Evolutionary conservation across 2,329 filamentous ascomycete genomes (phyloP).

Genomic region (Elsinoe australis): DNA sequence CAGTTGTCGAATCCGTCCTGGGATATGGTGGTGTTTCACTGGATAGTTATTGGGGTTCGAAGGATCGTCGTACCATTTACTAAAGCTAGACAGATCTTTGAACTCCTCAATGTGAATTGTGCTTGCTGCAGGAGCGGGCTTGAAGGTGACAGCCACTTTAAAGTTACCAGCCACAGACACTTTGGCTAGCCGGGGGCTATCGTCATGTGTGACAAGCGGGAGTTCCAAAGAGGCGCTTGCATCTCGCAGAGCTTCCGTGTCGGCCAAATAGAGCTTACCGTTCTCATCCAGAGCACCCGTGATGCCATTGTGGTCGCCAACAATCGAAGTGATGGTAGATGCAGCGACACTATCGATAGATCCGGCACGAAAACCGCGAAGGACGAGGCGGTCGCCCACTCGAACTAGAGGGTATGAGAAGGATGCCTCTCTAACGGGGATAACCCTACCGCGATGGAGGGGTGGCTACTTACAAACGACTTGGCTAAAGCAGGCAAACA

Average conservation of each 20-base stretch:
- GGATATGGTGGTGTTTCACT: slow-evolving; percentile 24
- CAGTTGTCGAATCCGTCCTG: slow-evolving; percentile 27
- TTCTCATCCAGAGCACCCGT: slow-evolving; percentile 24
- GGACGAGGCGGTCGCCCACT: slow-evolving; percentile 4
- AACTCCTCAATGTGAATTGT: slow-evolving; percentile 28
- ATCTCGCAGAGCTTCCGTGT: slow-evolving; percentile 1
- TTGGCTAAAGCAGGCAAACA: slow-evolving; percentile 30
- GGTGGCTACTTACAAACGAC: slow-evolving; percentile 22
- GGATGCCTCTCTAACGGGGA: slow-evolving; percentile 20
- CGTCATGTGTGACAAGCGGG: slow-evolving; percentile 15
- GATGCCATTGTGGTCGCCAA: slow-evolving; percentile 31
- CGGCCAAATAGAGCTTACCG: slow-evolving; percentile 23
- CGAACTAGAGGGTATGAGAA: slow-evolving; percentile 13
- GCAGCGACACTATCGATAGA: slow-evolving; percentile 14
- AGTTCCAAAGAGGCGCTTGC: neutral
- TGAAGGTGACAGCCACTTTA: slow-evolving; percentile 26
- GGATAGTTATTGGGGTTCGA: slow-evolving; percentile 23
- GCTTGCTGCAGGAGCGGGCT: slow-evolving; percentile 24
- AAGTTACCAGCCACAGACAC: slow-evolving; percentile 28
- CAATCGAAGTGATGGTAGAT: slow-evolving; percentile 10
- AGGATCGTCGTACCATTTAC: slow-evolving; percentile 26
- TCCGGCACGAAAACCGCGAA: slow-evolving; percentile 18
- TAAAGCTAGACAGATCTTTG: slow-evolving; percentile 23
- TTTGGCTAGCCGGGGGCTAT: slow-evolving; percentile 22
- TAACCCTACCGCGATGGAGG: slow-evolving; percentile 8